Percentiles rank a stretch among this genome's conserved stretches.
These are phyloP conservation scores for Calvatia gigantea DNA, from an alignment of 768 basidiomycete genomes.

Conservation along the genomic window DNA sequence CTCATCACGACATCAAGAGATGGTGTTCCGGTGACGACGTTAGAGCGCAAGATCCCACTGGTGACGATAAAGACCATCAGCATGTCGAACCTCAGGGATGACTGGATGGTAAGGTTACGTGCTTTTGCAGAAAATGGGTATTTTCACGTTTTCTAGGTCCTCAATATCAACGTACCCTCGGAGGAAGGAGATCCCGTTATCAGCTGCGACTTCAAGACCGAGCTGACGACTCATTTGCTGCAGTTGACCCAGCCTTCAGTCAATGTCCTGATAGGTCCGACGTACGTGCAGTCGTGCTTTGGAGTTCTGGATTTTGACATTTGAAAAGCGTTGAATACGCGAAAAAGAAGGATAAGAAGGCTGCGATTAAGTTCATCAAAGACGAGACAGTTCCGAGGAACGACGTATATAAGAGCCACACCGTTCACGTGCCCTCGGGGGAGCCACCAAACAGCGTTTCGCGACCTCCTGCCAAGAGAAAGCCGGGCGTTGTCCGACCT, in stretches of 20 bases:
- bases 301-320: background rate
- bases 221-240: constrained; percentile 78
- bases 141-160: constrained; percentile 39
- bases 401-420: constrained; percentile 92
- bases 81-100: constrained; percentile 88
- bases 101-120: constrained; percentile 77
- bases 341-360: constrained; percentile 97
- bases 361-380: constrained; percentile 81
- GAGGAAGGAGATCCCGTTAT: constrained; percentile 96
- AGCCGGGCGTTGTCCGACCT: constrained; percentile 81
- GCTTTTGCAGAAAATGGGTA: background rate
- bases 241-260: constrained; percentile 77
- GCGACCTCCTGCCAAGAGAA: constrained; percentile 80
- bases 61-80: constrained; percentile 83
- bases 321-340: constrained; percentile 70
- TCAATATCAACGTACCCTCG: constrained; percentile 66
- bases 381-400: constrained; percentile 79
- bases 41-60: constrained; percentile 89
- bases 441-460: constrained; percentile 82
- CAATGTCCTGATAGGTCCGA: constrained; percentile 68
- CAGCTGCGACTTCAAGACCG: constrained; percentile 93
- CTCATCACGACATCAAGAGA: constrained; percentile 59
- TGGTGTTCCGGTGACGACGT: constrained; percentile 49
- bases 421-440: constrained; percentile 83
- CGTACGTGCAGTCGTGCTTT: constrained; percentile 46